Percentiles rank a stretch among this genome's conserved stretches.
Evolutionary conservation across 75 land plant genomes (phyloP).

Genomic region (Cryptomeria japonica): DNA sequence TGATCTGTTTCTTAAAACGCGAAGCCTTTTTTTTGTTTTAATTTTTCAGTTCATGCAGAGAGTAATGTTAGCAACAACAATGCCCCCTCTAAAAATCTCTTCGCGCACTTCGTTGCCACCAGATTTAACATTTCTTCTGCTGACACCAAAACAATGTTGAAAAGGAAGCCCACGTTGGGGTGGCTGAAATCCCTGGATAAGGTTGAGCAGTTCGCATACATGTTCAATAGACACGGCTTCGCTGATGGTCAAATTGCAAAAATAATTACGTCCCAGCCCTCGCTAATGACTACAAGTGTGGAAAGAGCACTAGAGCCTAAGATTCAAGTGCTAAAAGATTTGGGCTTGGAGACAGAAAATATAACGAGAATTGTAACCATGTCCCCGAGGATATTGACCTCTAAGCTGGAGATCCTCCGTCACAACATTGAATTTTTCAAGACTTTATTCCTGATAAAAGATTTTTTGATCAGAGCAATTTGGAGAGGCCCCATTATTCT

Average conservation of each 20-base stretch:
- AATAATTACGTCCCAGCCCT: not conserved
- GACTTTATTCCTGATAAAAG: not conserved
- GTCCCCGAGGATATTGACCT: too few species aligned
- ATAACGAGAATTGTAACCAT: not conserved
- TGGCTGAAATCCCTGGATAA: not conserved
- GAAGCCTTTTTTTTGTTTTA: too few species aligned
- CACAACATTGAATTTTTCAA: too few species aligned
- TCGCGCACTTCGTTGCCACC: not conserved
- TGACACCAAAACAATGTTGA: not conserved
- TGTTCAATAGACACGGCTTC: not conserved
- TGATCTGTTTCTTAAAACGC: too few species aligned
- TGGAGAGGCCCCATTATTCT: constrained; percentile 25
- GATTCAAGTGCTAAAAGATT: not conserved
- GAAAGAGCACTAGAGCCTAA: not conserved
- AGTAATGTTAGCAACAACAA: not conserved
- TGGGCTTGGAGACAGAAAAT: not conserved
- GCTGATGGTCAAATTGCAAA: not conserved
- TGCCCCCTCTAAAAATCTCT: not conserved
- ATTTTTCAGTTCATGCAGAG: not conserved
- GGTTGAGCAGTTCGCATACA: not conserved
- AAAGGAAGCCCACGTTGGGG: not conserved
- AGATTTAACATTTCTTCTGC: not conserved
- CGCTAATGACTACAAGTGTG: not conserved
- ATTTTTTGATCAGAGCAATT: constrained; percentile 13
- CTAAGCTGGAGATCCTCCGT: too few species aligned